Evolutionary conservation across 495 filamentous ascomycete species (phyloP).

Genomic region (Diplogelasinospora grovesii): DNA sequence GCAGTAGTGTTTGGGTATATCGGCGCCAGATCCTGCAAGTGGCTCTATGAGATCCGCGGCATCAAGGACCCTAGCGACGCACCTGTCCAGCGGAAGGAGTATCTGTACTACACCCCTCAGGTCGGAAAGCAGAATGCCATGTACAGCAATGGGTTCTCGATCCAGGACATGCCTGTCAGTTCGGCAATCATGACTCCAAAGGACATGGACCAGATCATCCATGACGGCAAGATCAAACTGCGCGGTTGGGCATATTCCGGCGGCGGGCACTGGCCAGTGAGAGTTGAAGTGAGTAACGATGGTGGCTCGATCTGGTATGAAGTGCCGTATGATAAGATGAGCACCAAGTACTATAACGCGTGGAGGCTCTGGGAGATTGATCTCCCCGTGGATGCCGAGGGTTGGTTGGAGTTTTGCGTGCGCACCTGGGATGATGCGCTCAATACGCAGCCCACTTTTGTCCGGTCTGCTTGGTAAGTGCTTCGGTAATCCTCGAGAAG

Average conservation of each 20-base stretch:
- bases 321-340: constrained; percentile 40
- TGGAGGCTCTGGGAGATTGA: constrained; percentile 51
- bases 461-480: constrained; percentile 27
- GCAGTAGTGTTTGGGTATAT: constrained; percentile 60
- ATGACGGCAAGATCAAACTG: constrained; percentile 45
- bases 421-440: constrained; percentile 54
- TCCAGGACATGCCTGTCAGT: constrained; percentile 59
- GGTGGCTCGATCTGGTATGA: constrained; percentile 55
- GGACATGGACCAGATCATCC: constrained; percentile 47
- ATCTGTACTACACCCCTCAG: constrained; percentile 54
- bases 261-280: constrained; percentile 51
- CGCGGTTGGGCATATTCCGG: constrained; percentile 57
- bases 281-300: constrained; percentile 52
- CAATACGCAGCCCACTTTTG: constrained; percentile 37
- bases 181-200: constrained; percentile 52
- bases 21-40: constrained; percentile 51
- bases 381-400: constrained; percentile 50
- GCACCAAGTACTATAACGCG: constrained; percentile 46
- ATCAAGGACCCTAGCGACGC: constrained; percentile 35
- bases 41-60: constrained; percentile 49
- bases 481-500: neutral
- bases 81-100: constrained; percentile 46
- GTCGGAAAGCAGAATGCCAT: constrained; percentile 54
- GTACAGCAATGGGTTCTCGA: constrained; percentile 48
- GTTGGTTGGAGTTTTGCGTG: constrained; percentile 52